Evolutionary conservation across 164 flowering plant genomes (phyloP).

Genomic region (Berberis thunbergii): DNA sequence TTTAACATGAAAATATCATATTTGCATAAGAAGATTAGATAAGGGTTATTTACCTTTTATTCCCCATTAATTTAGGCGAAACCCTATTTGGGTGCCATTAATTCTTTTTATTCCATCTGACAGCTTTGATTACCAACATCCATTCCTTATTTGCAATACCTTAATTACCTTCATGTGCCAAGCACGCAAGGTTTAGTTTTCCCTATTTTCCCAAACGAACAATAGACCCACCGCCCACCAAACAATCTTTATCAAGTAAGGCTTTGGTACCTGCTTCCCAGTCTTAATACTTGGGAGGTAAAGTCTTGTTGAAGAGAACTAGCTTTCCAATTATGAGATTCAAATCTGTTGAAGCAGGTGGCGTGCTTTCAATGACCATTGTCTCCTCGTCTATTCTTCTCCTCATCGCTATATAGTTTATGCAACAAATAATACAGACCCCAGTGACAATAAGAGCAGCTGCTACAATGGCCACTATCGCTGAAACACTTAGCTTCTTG

Average conservation of each 20-base stretch:
- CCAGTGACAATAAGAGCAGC: constrained; percentile 79
- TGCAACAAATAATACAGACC: constrained; percentile 53
- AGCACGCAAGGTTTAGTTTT: too few relatives aligned
- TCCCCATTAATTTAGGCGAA: too few relatives aligned
- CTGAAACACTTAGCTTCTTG: constrained; percentile 53
- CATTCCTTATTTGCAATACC: too few relatives aligned
- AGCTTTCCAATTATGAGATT: constrained; percentile 80
- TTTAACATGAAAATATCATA: too few relatives aligned
- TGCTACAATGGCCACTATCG: constrained; percentile 85
- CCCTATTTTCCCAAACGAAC: constrained; percentile 9
- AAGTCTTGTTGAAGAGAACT: constrained; percentile 84
- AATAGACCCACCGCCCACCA: constrained; percentile 80
- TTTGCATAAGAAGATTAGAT: too few relatives aligned
- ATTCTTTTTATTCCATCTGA: too few relatives aligned
- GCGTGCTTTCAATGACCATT: constrained; percentile 58
- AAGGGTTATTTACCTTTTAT: too few relatives aligned
- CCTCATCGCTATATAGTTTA: constrained; percentile 58
- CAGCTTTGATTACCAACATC: too few relatives aligned
- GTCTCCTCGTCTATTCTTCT: constrained; percentile 28
- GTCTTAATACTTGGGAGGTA: constrained; percentile 90
- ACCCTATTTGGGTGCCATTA: too few relatives aligned
- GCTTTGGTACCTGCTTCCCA: constrained; percentile 98
- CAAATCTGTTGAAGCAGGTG: constrained; percentile 65
- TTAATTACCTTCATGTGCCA: too few relatives aligned
- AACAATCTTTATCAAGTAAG: constrained; percentile 74